Conservation (phyloP, 2,329 filamentous ascomycete species). For the Fusarium sp. region DNA sequence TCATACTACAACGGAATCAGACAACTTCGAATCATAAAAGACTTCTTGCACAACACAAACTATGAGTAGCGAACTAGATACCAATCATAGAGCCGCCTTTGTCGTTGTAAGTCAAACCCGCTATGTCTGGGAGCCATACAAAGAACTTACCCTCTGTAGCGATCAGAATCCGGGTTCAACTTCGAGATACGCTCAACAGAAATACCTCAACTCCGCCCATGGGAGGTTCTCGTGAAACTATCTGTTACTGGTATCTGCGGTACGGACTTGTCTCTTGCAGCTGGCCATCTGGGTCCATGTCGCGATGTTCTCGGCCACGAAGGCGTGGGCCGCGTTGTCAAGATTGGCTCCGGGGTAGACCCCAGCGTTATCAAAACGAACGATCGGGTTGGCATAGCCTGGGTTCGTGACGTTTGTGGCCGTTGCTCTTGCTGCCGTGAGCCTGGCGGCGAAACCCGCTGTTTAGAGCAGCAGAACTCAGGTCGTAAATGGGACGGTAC, state of each 20-base stretch:
- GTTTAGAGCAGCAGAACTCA: slow-evolving; percentile 52
- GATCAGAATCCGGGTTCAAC: too few relatives aligned
- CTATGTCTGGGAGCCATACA: too few relatives aligned
- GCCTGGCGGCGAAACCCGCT: slow-evolving; percentile 54
- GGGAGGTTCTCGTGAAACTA: slow-evolving; percentile 35
- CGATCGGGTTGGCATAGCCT: slow-evolving; percentile 33
- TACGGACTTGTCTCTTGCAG: slow-evolving; percentile 38
- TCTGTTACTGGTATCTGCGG: slow-evolving; percentile 39
- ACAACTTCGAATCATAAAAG: too few relatives aligned
- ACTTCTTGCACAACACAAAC: too few relatives aligned
- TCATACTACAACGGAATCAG: too few relatives aligned
- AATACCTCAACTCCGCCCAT: slow-evolving; percentile 3
- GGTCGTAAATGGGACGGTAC: slow-evolving; percentile 55
- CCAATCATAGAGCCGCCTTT: too few relatives aligned
- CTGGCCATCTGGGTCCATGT: slow-evolving; percentile 33
- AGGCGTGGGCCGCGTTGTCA: slow-evolving; percentile 32
- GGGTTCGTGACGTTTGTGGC: slow-evolving; percentile 50
- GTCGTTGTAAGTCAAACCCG: too few relatives aligned
- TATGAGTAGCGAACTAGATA: too few relatives aligned
- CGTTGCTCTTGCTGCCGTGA: slow-evolving; percentile 53
- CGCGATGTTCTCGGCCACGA: slow-evolving; percentile 40
- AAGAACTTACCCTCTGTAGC: too few relatives aligned
- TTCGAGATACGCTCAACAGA: too few relatives aligned
- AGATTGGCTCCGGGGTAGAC: slow-evolving; percentile 18
- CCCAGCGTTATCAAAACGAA: slow-evolving; percentile 3